Evolutionary conservation across 306 rosid species (phyloP).

Genomic region (Ormosia emarginata): DNA sequence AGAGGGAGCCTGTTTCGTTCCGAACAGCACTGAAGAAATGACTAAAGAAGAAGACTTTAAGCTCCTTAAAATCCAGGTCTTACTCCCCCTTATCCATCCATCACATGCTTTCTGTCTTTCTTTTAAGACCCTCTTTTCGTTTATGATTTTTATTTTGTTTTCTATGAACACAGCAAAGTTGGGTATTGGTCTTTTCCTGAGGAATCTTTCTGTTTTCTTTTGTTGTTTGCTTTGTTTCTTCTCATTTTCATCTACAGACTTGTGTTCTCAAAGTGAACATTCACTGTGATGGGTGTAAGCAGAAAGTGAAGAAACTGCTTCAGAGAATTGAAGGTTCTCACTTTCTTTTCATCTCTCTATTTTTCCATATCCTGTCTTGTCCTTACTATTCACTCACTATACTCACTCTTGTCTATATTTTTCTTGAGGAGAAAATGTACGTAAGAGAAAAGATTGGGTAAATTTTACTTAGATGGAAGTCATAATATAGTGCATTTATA

Average conservation of each 20-base stretch:
- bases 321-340: slow-evolving; percentile 90
- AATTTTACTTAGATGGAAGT: not conserved
- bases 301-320: slow-evolving; percentile 94
- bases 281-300: slow-evolving; percentile 99
- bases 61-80: slow-evolving; percentile 95
- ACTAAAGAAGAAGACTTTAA: slow-evolving; percentile 92
- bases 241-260: slow-evolving; percentile 53
- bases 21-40: slow-evolving; percentile 73
- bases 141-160: not conserved
- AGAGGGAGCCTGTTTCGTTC: slow-evolving; percentile 22
- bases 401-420: not conserved
- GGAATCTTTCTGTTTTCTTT: slow-evolving; percentile 37
- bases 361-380: slow-evolving; percentile 10
- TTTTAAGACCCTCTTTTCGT: not conserved
- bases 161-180: slow-evolving; percentile 23
- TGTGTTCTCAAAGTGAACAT: slow-evolving; percentile 87
- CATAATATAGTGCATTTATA: not conserved
- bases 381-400: slow-evolving; percentile 17
- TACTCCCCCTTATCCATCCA: not conserved
- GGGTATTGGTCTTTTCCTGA: slow-evolving; percentile 37
- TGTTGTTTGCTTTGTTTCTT: slow-evolving; percentile 32
- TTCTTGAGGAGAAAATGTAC: not conserved
- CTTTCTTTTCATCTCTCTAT: slow-evolving; percentile 6
- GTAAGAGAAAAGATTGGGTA: not conserved
- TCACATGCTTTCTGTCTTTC: slow-evolving; percentile 31